Evolutionary conservation across 1,284 basidiomycete species (phyloP), one percentile per base, ranked within the genome.

Genomic region (Ceratobasidium sp.): DNA sequence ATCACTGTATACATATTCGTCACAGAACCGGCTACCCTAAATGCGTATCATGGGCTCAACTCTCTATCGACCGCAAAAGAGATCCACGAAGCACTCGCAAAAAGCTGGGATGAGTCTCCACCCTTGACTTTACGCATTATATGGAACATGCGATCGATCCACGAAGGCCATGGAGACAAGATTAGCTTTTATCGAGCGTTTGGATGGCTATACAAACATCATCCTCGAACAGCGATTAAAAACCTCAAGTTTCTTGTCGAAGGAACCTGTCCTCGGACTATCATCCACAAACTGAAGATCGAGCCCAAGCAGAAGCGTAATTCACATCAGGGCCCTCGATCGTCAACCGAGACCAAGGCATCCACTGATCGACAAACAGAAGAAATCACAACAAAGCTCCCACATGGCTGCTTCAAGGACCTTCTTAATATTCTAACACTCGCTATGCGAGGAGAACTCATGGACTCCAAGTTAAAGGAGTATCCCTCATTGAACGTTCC

Each of bases 391-490:
- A 48, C 18, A 16, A 48, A 48, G 23, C 46, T 71, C 9, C 75
- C 85, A 1, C 88, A 89, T 72, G 89, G 89, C 0, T 90, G 87
- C 76, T 90, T 87, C 87, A 90, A 90, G 78, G 89, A 90, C 74
- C 81, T 90, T 23, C 82, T 89, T 53, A 88, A 89, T 70, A 86
- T 90, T 64, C 79, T 90, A 10, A 82, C 84, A 3, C 81, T 90
- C 41, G 87, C 86, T 1, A 82, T 84, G 0, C 77, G 82, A 9
- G 83, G 83, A 72, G 80, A 88, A 72, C 82, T 90, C 45, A 74
- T 62, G 28, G 72, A 73, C 21, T 76, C 79, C 30, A 9, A 67
- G 61, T 23, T 75, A 76, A 6, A 76, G 72, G 32, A 53, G 78
- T 85, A 77, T 79, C 84, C 21, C 83, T 57, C 73, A 34, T 59